Evolutionary conservation across 345 rosid genomes (phyloP).

Genomic region (Pistacia vera): DNA sequence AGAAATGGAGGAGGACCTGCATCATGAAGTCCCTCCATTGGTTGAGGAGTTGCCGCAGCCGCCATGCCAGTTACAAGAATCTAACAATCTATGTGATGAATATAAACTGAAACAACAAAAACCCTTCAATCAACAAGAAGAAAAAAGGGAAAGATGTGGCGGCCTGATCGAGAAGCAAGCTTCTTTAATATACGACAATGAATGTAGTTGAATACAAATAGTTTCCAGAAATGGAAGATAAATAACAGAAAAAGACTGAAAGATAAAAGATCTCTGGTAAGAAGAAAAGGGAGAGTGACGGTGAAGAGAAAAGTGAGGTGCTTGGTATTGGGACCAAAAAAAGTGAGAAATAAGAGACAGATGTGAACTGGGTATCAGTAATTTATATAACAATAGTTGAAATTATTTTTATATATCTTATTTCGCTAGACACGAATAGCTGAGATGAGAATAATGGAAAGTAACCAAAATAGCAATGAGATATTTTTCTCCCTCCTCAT

Average conservation of each 20-base stretch:
- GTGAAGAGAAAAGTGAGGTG: neutral
- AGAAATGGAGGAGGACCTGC: conserved; percentile 76
- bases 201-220: conserved; percentile 4
- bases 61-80: neutral
- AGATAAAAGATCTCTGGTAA: neutral
- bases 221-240: neutral
- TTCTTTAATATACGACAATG: neutral
- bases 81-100: neutral
- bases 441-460: conserved; percentile 9
- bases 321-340: neutral
- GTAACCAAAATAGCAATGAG: conserved; percentile 17
- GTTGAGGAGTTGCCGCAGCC: conserved; percentile 40
- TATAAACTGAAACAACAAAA: no score
- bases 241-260: neutral
- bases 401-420: neutral
- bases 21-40: conserved; percentile 64
- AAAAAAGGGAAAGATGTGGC: no score
- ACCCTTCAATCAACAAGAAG: neutral
- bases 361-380: neutral
- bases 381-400: neutral
- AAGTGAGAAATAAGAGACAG: conserved; percentile 5
- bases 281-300: neutral
- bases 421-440: neutral
- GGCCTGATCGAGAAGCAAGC: neutral
- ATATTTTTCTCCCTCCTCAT: conserved; percentile 17